These are phyloP conservation scores for Cystobasidium onofrii DNA, from an alignment of 768 basidiomycete genomes.

Conservation along the genomic window DNA sequence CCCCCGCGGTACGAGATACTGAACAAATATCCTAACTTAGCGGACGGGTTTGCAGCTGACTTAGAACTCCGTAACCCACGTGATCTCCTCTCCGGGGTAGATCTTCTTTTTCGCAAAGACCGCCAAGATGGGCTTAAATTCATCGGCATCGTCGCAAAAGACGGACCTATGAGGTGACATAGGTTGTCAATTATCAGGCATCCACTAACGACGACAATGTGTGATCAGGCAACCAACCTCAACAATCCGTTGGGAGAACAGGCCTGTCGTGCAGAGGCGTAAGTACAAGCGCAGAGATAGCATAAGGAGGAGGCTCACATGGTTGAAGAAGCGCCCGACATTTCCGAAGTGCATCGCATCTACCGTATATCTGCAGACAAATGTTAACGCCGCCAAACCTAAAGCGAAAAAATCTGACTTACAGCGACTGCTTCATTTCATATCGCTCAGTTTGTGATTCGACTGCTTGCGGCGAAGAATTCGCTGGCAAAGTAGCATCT, in stretches of 20 bases:
- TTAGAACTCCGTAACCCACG: not conserved
- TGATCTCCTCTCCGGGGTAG: conserved; percentile 19
- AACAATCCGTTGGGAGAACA: conserved; percentile 6
- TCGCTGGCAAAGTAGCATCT: not conserved
- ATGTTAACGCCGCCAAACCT: not conserved
- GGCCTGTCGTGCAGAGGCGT: not conserved
- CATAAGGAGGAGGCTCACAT: not conserved
- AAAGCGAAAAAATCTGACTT: not conserved
- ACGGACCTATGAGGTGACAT: not conserved
- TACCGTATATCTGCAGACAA: not conserved
- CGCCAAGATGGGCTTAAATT: conserved; percentile 17
- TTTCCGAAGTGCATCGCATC: conserved; percentile 27
- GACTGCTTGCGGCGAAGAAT: not conserved
- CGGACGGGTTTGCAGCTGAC: not conserved
- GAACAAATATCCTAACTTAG: not conserved
- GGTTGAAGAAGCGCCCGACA: conserved; percentile 25
- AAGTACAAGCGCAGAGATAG: not conserved
- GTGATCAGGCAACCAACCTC: not conserved
- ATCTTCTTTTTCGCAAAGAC: conserved; percentile 15
- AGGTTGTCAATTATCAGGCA: not conserved
- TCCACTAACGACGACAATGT: not conserved
- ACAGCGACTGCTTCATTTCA: not conserved
- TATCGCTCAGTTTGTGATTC: not conserved
- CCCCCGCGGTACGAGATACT: conserved; percentile 1
- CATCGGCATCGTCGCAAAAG: conserved; percentile 15